Base-by-base conservation (phyloP, 2,329 filamentous ascomycete species). In the Paraphoma sp. region DNA sequence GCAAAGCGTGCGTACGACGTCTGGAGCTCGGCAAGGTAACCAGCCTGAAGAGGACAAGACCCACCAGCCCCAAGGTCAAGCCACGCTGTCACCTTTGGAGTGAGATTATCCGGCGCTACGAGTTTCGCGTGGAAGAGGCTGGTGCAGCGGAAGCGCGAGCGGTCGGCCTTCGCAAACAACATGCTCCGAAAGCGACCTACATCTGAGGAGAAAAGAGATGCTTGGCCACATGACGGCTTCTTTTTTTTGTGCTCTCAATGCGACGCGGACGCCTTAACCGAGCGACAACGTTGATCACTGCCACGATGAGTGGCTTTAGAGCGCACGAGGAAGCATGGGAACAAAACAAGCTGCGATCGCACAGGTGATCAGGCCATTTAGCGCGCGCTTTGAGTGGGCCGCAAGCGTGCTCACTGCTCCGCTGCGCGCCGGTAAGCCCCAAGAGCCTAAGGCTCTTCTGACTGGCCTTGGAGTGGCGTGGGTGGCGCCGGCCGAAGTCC, bases 391-490 rank as follows among this genome's bases (percentile, higher is more conserved):
- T 48, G 36, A 49, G 40, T 53, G 53, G 54, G 47, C 56, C 45
- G 53, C 56, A 51, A 61, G 56, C 56, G 53, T 62, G 53, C 55
- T 54, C 48, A 60, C 62, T 51, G 59, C 60, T 68, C 63, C 60
- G 58, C 61, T 58, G 59, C 56, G 62, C 55, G 54, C 54, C 57
- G 50, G 57, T 57, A 52, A 56, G 45, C 48, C 54, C 52, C 59
- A 65, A 60, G 56, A 56, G 58, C 61, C 55, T 14, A 66, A 62
- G 56, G 65, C 57, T 59, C 50, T 46, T 43, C 49, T 31, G 16
- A 55, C 51, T 60, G 53, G 59, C 60, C 61, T 67, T 68, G 64
- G 61, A 67, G 67, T 72, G 70, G 67, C 67, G 68, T 69, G 66
- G 68, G 68, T 72, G 71, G 71, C 69, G 68, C 64, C 58, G 55